Evolutionary conservation across 2,329 filamentous ascomycete genomes (phyloP).

Genomic region (Diplodia intermedia): DNA sequence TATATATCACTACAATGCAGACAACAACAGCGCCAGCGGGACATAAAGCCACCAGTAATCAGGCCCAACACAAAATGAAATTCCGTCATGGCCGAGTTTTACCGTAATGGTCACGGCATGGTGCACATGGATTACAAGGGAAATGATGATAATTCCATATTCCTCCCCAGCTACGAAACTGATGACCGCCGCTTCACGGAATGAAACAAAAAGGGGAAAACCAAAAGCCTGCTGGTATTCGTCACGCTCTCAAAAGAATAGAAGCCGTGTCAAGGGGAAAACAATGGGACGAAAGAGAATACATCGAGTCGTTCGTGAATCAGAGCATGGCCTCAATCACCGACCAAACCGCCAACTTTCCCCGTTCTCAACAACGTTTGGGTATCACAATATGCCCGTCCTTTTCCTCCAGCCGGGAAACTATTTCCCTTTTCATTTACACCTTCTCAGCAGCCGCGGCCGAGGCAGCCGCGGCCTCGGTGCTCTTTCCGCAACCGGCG

Average conservation of each 20-base stretch:
- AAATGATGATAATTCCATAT: not conserved
- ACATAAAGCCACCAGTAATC: too few relatives aligned
- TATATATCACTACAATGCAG: too few relatives aligned
- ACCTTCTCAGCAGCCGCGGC: conserved; percentile 20
- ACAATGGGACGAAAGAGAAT: not conserved
- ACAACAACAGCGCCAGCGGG: too few relatives aligned
- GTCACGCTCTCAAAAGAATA: conserved; percentile 7
- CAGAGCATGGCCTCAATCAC: not conserved
- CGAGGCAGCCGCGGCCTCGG: conserved; percentile 36
- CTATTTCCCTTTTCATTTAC: not conserved
- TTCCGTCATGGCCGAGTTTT: not conserved
- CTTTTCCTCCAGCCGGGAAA: not conserved
- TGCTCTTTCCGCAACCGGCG: conserved; percentile 55
- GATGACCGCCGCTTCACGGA: not conserved
- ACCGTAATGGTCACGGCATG: not conserved
- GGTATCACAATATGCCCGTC: conserved; percentile 18
- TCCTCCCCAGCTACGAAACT: not conserved
- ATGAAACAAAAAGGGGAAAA: not conserved
- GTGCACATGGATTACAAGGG: not conserved
- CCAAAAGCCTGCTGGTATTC: conserved; percentile 15
- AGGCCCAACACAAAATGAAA: too few relatives aligned
- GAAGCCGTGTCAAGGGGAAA: not conserved
- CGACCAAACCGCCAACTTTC: conserved; percentile 1
- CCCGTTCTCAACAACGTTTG: not conserved
- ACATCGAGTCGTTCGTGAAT: not conserved